Evolutionary conservation across 306 rosid species (phyloP).

Genomic region (Crotalaria pallida): DNA sequence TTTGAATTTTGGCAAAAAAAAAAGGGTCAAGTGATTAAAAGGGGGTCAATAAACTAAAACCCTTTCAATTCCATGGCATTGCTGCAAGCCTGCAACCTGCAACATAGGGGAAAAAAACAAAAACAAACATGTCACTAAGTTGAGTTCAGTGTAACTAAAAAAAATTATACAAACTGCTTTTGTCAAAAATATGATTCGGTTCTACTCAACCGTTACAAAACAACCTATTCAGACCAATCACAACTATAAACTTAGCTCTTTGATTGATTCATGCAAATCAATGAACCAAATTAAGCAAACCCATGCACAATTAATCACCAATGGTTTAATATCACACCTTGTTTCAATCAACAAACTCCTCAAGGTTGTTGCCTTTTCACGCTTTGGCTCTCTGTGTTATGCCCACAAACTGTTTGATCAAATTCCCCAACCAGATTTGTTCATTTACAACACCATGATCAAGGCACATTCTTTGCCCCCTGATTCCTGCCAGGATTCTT

Average conservation of each 20-base stretch:
- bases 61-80: no score
- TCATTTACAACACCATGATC: slow-evolving; percentile 53
- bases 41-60: no score
- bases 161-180: neutral
- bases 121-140: neutral
- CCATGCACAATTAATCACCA: slow-evolving; percentile 48
- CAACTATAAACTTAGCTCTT: slow-evolving; percentile 10
- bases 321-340: slow-evolving; percentile 32
- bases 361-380: slow-evolving; percentile 19
- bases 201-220: slow-evolving; percentile 24
- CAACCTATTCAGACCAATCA: slow-evolving; percentile 18
- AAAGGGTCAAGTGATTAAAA: no score
- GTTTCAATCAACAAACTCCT: slow-evolving; percentile 40
- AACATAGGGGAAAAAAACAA: no score
- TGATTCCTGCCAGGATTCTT: slow-evolving; percentile 32
- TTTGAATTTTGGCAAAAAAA: no score
- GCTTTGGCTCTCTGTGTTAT: slow-evolving; percentile 35
- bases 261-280: slow-evolving; percentile 48
- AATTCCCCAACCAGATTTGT: slow-evolving; percentile 49
- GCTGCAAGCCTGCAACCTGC: no score
- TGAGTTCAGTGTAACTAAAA: neutral
- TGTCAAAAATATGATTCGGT: slow-evolving; percentile 31
- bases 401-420: slow-evolving; percentile 53
- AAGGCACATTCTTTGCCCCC: slow-evolving; percentile 42
- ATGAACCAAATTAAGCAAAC: slow-evolving; percentile 41